Evolutionary conservation across 225 moss, liverwort and hornwort species (phyloP), one percentile per base, ranked within the genome.

Genomic region (Physcomitrellopsis africana): DNA sequence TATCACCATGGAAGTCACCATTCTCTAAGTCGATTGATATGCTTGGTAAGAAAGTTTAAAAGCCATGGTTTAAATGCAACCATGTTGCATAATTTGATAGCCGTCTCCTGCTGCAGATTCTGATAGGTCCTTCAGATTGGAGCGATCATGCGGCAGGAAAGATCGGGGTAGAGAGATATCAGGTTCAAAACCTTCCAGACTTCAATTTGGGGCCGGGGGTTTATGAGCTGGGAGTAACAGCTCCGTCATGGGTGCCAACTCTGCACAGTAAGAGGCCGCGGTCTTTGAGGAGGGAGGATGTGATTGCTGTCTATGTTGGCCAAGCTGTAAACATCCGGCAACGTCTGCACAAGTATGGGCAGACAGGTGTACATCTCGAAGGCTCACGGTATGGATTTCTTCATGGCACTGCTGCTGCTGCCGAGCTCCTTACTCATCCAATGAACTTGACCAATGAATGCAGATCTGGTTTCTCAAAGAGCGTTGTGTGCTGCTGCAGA

Each of bases 171-270:
- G 73, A 81, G n/a, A 77, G 80, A 11, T 93, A 81, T 62, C 81
- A 70, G 14, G 11, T 83, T 10, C 90, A 84, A 60, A 96, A 96
- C 72, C 60, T 96, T 12, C 93, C 96, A 0, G 66, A 54, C n/a
- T 53, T 64, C 5, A 81, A 86, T 78, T 65, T 62, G 24, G 91
- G 91, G 53, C 96, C 96, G 0, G 96, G 96, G 10, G 96, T 96
- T 13, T 96, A 90, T 29, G 96, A 96, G 72, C 84, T 96, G 49
- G 96, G 96, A 8, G 83, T 96, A 70, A 87, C 87, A 3, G 27
- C 69, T 22, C 79, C 79, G 8, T 77, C 79, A 7, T 79, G 84
- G 73, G 54, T 80, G 14, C 43, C 79, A 43, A 12, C 41, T 59
- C 76, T 72, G 19, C 43, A 69, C 46, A 43, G 13, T 41, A 64